Percentiles rank a stretch among this genome's conserved stretches.
These are phyloP conservation scores for Orbilia brochopaga DNA, from an alignment of 2,329 filamentous ascomycete species.

Conservation along the genomic window DNA sequence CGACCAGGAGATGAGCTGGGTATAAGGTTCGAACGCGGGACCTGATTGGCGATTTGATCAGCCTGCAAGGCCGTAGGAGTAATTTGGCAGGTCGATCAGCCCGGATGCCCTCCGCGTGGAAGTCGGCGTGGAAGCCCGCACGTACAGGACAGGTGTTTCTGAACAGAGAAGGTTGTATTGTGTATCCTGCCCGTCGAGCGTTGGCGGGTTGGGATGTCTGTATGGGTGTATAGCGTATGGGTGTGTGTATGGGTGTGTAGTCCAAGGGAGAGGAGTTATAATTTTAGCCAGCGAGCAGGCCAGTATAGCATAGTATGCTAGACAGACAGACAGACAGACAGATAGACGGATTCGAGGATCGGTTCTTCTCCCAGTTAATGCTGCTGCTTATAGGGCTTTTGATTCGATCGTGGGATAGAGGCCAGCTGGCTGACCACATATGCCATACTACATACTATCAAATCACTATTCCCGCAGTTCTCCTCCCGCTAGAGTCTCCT, in stretches of 20 bases:
- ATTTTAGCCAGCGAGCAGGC: slow-evolving; percentile 1
- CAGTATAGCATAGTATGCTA: too few species aligned
- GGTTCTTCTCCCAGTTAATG: too few species aligned
- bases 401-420: too few species aligned
- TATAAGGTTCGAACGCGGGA: slow-evolving; percentile 19
- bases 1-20: slow-evolving; percentile 21
- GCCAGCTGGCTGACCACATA: too few species aligned
- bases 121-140: slow-evolving; percentile 17
- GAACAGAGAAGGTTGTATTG: slow-evolving; percentile 36
- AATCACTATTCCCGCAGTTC: too few species aligned
- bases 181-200: slow-evolving; percentile 1
- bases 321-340: too few species aligned
- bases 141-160: slow-evolving; percentile 17
- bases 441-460: too few species aligned
- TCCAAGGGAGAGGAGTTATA: slow-evolving; percentile 2
- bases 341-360: too few species aligned
- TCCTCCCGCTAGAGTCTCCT: too few species aligned
- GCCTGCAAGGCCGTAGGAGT: slow-evolving; percentile 28
- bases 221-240: too few species aligned
- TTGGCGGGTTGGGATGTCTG: background rate
- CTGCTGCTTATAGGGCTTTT: too few species aligned
- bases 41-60: slow-evolving; percentile 50
- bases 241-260: too few species aligned
- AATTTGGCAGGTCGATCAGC: slow-evolving; percentile 50
- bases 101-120: slow-evolving; percentile 32